Conservation (phyloP, 2,329 filamentous ascomycete genomes). For the Pseudogymnoascus sp. region DNA sequence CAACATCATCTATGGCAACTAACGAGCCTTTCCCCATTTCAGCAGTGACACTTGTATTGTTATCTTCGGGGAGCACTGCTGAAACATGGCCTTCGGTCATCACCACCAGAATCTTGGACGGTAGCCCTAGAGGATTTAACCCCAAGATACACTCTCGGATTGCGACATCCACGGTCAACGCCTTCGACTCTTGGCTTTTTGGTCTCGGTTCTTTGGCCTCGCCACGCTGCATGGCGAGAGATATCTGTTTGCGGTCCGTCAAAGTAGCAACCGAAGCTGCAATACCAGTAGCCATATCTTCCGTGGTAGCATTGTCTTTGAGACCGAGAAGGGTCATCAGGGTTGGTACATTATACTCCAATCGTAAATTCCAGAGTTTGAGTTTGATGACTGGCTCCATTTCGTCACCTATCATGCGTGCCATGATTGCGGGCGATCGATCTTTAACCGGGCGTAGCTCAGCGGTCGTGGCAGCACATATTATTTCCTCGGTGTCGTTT, state of each 20-base stretch:
- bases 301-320: slow-evolving; percentile 55
- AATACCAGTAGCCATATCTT: slow-evolving; percentile 68
- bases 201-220: slow-evolving; percentile 20
- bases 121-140: slow-evolving; percentile 68
- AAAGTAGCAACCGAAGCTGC: slow-evolving; percentile 74
- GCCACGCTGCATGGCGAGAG: slow-evolving; percentile 15
- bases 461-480: slow-evolving; percentile 44
- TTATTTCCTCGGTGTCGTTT: slow-evolving; percentile 61
- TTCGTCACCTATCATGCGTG: slow-evolving; percentile 85
- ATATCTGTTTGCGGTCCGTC: slow-evolving; percentile 52
- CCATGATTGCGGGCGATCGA: slow-evolving; percentile 67
- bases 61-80: slow-evolving; percentile 58
- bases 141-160: slow-evolving; percentile 77
- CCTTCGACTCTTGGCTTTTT: slow-evolving; percentile 37
- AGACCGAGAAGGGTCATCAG: slow-evolving; percentile 73
- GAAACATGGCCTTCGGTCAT: slow-evolving; percentile 69
- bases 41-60: slow-evolving; percentile 55
- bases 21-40: slow-evolving; percentile 75
- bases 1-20: slow-evolving; percentile 71
- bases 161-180: slow-evolving; percentile 63
- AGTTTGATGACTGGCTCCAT: slow-evolving; percentile 86
- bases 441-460: slow-evolving; percentile 22
- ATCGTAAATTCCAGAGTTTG: slow-evolving; percentile 71
- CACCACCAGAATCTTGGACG: slow-evolving; percentile 70
- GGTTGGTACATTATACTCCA: slow-evolving; percentile 85